These are phyloP conservation scores for Starmera pachycereana DNA, from an alignment of 805 yeast species.

Conservation along the genomic window DNA sequence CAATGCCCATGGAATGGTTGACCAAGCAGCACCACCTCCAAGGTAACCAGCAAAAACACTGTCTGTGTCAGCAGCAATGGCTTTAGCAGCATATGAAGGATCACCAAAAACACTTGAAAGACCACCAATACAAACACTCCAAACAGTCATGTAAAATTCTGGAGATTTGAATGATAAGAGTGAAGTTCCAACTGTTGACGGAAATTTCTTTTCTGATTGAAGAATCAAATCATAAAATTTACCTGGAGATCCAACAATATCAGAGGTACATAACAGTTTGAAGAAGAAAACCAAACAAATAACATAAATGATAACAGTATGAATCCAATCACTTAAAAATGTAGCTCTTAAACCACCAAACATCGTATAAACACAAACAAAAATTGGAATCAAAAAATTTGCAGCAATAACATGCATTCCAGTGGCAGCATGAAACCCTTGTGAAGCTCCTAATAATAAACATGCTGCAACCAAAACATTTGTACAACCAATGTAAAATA, in stretches of 20 bases:
- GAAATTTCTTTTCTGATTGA: constrained; percentile 23
- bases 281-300: constrained; percentile 25
- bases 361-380: constrained; percentile 37
- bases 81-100: constrained; percentile 30
- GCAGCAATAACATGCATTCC: constrained; percentile 38
- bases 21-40: constrained; percentile 29
- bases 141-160: constrained; percentile 20
- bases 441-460: constrained; percentile 35
- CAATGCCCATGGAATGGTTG: constrained; percentile 25
- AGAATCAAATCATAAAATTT: constrained; percentile 31
- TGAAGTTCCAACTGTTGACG: constrained; percentile 19
- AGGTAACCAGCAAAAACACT: constrained; percentile 26
- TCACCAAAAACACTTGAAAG: constrained; percentile 25
- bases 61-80: constrained; percentile 30
- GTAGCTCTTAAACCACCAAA: constrained; percentile 44
- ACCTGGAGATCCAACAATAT: constrained; percentile 33
- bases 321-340: constrained; percentile 41
- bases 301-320: constrained; percentile 33
- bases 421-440: constrained; percentile 27
- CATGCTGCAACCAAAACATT: constrained; percentile 28
- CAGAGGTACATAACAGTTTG: constrained; percentile 25
- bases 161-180: constrained; percentile 20
- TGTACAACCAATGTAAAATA: constrained; percentile 27
- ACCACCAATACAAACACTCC: constrained; percentile 24
- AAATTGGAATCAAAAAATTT: constrained; percentile 32